Evolutionary conservation across 345 rosid genomes (phyloP).

Genomic region (Gossypium longicalyx): DNA sequence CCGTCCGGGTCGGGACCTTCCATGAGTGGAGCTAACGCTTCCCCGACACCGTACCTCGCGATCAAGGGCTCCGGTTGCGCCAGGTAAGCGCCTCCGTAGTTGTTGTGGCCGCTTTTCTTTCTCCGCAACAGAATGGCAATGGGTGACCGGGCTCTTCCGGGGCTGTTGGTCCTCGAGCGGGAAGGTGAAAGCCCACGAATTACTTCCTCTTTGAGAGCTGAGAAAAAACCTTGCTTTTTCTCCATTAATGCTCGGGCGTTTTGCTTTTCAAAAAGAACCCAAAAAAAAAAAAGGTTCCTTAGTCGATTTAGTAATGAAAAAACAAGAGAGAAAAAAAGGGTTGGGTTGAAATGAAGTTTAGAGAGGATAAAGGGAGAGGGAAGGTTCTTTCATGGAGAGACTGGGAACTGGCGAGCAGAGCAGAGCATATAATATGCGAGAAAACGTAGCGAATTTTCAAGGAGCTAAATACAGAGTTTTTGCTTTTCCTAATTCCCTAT

Average conservation of each 20-base stretch:
- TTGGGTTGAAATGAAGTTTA: not conserved
- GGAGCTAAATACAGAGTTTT: not conserved
- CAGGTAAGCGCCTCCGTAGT: slow-evolving; percentile 25
- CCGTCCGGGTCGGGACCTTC: slow-evolving; percentile 96
- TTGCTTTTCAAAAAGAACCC: not conserved
- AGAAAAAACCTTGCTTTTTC: slow-evolving; percentile 83
- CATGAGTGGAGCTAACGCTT: slow-evolving; percentile 60
- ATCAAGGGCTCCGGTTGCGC: slow-evolving; percentile 44
- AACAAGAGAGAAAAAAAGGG: not conserved
- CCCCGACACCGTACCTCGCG: slow-evolving; percentile 69
- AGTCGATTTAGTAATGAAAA: not conserved
- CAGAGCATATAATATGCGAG: not conserved
- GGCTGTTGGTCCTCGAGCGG: slow-evolving; percentile 59
- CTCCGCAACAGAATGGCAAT: slow-evolving; percentile 47
- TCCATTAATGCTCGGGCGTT: slow-evolving; percentile 43
- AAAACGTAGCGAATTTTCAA: not conserved
- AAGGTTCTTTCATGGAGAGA: slow-evolving; percentile 8
- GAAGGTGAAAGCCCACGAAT: slow-evolving; percentile 85
- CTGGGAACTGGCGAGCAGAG: not conserved
- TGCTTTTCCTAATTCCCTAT: not conserved
- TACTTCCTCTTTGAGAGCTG: slow-evolving; percentile 76
- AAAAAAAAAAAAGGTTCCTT: not conserved
- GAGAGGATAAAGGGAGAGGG: not conserved
- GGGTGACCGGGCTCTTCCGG: slow-evolving; percentile 51
- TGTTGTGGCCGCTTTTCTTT: slow-evolving; percentile 34